phyloP scores from a whole-genome alignment of 2,329 filamentous ascomycete species.

The Aspergillus thermomutatus region DNA sequence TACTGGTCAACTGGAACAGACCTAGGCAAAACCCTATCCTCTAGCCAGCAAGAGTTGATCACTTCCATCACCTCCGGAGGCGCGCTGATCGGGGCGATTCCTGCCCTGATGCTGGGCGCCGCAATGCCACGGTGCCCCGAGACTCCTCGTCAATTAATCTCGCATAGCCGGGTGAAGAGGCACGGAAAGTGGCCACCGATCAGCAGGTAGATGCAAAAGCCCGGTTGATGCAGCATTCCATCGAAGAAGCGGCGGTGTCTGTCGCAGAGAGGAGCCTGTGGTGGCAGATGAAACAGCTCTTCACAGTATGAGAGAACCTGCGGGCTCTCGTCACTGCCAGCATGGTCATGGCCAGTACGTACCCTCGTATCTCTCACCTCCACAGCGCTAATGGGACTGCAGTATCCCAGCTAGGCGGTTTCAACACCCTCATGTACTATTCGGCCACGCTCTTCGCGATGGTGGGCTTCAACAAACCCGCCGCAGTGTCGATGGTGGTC shows the following conservation, averaged over 20 bases:
- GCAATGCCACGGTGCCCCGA: constrained; percentile 49
- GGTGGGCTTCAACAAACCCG: constrained; percentile 50
- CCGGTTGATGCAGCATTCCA: constrained; percentile 36
- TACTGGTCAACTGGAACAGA: constrained; percentile 34
- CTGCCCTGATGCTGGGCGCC: constrained; percentile 43
- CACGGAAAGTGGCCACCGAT: constrained; percentile 33
- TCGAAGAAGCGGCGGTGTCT: constrained; percentile 30
- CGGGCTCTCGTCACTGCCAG: constrained; percentile 46
- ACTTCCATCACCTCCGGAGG: constrained; percentile 50
- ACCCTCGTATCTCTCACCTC: too few relatives aligned
- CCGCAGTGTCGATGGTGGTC: constrained; percentile 46
- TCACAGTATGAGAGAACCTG: constrained; percentile 43
- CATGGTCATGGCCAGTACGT: constrained; percentile 46
- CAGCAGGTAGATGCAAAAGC: constrained; percentile 47
- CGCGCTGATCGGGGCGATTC: constrained; percentile 45
- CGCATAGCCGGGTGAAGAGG: constrained; percentile 41
- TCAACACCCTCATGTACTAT: constrained; percentile 47
- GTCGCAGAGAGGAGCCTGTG: constrained; percentile 37
- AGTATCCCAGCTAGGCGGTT: constrained; percentile 28
- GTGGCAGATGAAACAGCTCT: constrained; percentile 47
- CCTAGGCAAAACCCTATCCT: constrained; percentile 36
- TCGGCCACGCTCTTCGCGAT: constrained; percentile 44
- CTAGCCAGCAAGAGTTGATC: constrained; percentile 48
- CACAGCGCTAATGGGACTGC: too few relatives aligned
- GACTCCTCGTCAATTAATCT: constrained; percentile 47